Evolutionary conservation across 345 rosid genomes (phyloP), one percentile per base, ranked within the genome.

Genomic region (Noccaea bulbosa): DNA sequence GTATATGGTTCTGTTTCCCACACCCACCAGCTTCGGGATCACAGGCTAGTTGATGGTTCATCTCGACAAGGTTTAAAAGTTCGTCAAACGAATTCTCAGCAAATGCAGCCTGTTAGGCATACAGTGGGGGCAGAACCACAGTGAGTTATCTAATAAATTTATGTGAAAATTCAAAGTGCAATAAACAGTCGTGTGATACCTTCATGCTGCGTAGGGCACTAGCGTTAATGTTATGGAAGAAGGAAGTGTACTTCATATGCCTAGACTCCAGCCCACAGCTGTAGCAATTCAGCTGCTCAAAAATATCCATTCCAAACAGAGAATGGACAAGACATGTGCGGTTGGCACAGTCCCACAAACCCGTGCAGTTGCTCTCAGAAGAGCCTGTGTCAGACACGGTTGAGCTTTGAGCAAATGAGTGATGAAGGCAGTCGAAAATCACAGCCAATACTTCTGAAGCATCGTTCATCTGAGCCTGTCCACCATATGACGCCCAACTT

Each of bases 401-500:
- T 1, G 80, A 80, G 65, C 82, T 77, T 33, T 72, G 73, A 69
- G 93, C 79, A 81, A 89, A 91, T 72, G 99, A 88, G 67, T 55
- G 82, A 83, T 94, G 97, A 79, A 94, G 97, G 81, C 96, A 91
- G 62, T 84, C 88, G 74, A 94, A 94, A 64, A 94, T 82, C 66
- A 87, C 97, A 14, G 67, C 90, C 80, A 94, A 72, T 47, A 94
- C 99, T 89, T 94, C 97, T 63, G 97, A 89, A 70, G 99, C 97
- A 82, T 94, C 99, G 66, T 94, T 91, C 99, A 94, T 94, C 82
- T 94, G 93, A 67, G 84, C 96, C 97, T 94, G 96, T 54, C 56
- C 75, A 76, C 79, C 59, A 62, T 30, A 62, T 17, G 34, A 54
- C 9, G 6, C 45, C 52, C 47, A 45, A 7, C 48, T 55, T 74